Percentiles rank a stretch among this genome's conserved stretches.
Conservation (phyloP, 2,329 filamentous ascomycete species). For the Anthostomella pinea region DNA sequence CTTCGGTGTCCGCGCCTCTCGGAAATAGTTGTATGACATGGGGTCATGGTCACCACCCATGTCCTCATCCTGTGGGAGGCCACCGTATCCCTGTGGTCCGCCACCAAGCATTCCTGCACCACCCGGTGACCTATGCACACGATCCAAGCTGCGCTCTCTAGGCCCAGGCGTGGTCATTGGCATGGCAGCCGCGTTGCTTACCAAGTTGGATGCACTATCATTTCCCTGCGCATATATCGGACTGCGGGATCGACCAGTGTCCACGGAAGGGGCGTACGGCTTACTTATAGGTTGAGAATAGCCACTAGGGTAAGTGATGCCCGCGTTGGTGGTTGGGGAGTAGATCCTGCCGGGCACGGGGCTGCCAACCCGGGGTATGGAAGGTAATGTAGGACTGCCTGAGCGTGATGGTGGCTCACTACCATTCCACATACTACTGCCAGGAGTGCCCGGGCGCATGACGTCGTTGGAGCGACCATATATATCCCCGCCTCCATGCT, state of each 20-base stretch:
- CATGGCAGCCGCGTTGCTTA: conserved; percentile 52
- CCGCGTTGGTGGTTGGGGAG: conserved; percentile 23
- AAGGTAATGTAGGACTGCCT: conserved; percentile 44
- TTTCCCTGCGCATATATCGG: conserved; percentile 52
- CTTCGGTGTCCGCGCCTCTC: conserved; percentile 28
- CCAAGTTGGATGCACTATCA: conserved; percentile 51
- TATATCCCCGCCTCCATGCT: conserved; percentile 75
- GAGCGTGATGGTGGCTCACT: conserved; percentile 47
- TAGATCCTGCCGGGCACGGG: conserved; percentile 24
- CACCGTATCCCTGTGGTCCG: conserved; percentile 58
- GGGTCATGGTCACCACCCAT: conserved; percentile 40
- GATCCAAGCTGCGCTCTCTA: conserved; percentile 34
- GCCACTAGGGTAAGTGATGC: conserved; percentile 25
- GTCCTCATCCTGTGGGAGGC: conserved; percentile 53
- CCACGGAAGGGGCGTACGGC: conserved; percentile 25
- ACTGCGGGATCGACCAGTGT: conserved; percentile 38
- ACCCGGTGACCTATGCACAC: conserved; percentile 22
- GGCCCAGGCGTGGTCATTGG: conserved; percentile 38
- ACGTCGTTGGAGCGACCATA: conserved; percentile 60
- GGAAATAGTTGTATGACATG: conserved; percentile 57
- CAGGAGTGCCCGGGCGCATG: conserved; percentile 59
- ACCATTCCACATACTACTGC: conserved; percentile 46
- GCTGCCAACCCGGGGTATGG: conserved; percentile 26
- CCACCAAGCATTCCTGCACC: conserved; percentile 52
- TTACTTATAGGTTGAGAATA: conserved; percentile 24